These are phyloP conservation scores for Chytriomyces sp. DNA, from an alignment of 192 early-diverging fungal genomes.

Conservation along the genomic window DNA sequence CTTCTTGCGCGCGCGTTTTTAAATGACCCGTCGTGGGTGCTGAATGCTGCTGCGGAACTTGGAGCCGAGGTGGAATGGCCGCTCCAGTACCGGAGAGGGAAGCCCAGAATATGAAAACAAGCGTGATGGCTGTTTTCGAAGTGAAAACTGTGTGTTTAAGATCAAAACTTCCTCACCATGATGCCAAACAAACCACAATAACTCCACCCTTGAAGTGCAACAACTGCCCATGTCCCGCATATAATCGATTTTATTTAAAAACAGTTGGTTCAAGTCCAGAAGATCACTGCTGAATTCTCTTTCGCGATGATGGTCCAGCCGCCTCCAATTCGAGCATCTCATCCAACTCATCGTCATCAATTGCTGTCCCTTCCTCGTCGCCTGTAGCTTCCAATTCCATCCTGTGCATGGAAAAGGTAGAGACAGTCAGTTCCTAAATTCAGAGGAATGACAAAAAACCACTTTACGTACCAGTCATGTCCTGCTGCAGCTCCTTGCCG, in stretches of 20 bases:
- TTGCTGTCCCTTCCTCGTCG: background rate
- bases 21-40: constrained; percentile 70
- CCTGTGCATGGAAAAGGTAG: background rate
- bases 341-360: constrained; percentile 27
- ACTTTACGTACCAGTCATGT: background rate
- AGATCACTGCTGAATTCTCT: too few relatives aligned
- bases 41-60: constrained; percentile 71
- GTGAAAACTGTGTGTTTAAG: too few relatives aligned
- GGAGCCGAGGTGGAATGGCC: constrained; percentile 59
- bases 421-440: background rate
- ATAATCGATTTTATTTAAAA: too few relatives aligned
- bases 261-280: too few relatives aligned
- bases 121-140: background rate
- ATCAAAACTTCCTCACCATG: too few relatives aligned
- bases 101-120: constrained; percentile 12
- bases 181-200: too few relatives aligned
- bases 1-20: constrained; percentile 74
- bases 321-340: constrained; percentile 17
- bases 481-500: background rate
- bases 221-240: too few relatives aligned
- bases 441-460: background rate
- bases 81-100: constrained; percentile 32
- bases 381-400: background rate
- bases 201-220: too few relatives aligned
- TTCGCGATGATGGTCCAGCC: background rate